phyloP scores from a whole-genome alignment of 2,329 filamentous ascomycete genomes.

The Trichoderma semiorbis region DNA sequence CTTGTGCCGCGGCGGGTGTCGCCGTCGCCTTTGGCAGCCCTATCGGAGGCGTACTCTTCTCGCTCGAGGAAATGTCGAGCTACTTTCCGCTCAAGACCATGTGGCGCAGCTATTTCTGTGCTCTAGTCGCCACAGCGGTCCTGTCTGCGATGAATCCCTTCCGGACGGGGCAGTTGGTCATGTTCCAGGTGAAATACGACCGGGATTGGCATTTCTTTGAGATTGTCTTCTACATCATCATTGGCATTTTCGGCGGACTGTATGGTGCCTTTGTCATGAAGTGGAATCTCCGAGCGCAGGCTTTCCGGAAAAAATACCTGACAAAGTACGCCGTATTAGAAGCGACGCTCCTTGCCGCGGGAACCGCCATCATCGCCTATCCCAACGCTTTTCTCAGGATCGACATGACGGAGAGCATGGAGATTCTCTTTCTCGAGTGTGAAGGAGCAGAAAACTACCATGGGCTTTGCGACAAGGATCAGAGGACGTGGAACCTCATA shows the following conservation, averaged over 20 bases:
- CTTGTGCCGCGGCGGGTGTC: constrained; percentile 90
- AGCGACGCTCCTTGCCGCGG: constrained; percentile 74
- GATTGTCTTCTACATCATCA: constrained; percentile 82
- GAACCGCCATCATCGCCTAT: constrained; percentile 90
- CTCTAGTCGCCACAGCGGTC: constrained; percentile 88
- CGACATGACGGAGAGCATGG: constrained; percentile 99
- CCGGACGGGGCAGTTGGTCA: constrained; percentile 92
- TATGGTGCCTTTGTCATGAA: constrained; percentile 98
- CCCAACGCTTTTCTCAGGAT: constrained; percentile 93
- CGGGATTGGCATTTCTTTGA: constrained; percentile 98
- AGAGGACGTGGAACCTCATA: constrained; percentile 73
- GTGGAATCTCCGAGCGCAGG: constrained; percentile 87
- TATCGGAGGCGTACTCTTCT: constrained; percentile 94
- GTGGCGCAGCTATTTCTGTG: constrained; percentile 98
- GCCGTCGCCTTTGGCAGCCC: constrained; percentile 96
- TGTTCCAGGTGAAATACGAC: constrained; percentile 97
- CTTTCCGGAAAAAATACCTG: constrained; percentile 92
- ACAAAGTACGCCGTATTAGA: constrained; percentile 80
- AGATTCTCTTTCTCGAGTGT: constrained; percentile 92
- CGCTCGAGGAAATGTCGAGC: constrained; percentile 94
- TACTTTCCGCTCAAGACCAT: constrained; percentile 96
- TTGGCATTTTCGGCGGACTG: constrained; percentile 89
- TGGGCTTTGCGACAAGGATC: constrained; percentile 76
- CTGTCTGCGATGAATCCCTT: constrained; percentile 97
- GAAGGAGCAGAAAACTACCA: constrained; percentile 86